Percentiles rank a stretch among this genome's conserved stretches.
Evolutionary conservation across 345 rosid genomes (phyloP).

Genomic region (Eucalyptus sp.): DNA sequence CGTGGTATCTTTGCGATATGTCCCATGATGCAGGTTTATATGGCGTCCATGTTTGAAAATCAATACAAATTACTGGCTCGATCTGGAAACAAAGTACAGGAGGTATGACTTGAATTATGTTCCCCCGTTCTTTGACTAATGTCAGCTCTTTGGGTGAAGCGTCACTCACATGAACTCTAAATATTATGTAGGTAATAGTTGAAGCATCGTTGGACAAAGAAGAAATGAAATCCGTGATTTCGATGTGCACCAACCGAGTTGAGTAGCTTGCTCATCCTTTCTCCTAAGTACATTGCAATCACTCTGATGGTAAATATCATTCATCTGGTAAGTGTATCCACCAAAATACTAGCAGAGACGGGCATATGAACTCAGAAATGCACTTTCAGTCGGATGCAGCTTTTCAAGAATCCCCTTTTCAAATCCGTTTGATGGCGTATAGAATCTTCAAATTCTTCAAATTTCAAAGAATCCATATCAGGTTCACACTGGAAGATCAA

Average conservation of each 20-base stretch:
- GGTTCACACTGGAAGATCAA: background rate
- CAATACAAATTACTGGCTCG: slow-evolving; percentile 91
- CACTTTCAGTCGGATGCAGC: background rate
- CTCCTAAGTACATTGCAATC: background rate
- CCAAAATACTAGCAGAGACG: background rate
- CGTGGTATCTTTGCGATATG: background rate
- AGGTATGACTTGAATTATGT: slow-evolving; percentile 30
- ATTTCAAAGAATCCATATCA: background rate
- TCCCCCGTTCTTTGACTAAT: background rate
- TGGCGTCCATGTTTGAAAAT: slow-evolving; percentile 86
- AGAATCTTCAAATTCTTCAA: background rate
- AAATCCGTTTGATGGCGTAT: background rate
- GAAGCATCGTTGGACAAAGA: slow-evolving; percentile 62
- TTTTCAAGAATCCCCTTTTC: background rate
- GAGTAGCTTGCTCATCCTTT: slow-evolving; percentile 15
- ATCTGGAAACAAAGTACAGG: slow-evolving; percentile 87
- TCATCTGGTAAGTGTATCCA: background rate
- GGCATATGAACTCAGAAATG: background rate
- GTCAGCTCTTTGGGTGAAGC: background rate
- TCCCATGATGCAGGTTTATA: slow-evolving; percentile 56
- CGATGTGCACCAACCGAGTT: slow-evolving; percentile 67
- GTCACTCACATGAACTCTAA: background rate
- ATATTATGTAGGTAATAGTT: slow-evolving; percentile 48
- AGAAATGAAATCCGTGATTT: slow-evolving; percentile 74
- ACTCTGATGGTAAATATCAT: background rate